phyloP scores from a whole-genome alignment of 495 filamentous ascomycete species.

The Penicillium canariense region DNA sequence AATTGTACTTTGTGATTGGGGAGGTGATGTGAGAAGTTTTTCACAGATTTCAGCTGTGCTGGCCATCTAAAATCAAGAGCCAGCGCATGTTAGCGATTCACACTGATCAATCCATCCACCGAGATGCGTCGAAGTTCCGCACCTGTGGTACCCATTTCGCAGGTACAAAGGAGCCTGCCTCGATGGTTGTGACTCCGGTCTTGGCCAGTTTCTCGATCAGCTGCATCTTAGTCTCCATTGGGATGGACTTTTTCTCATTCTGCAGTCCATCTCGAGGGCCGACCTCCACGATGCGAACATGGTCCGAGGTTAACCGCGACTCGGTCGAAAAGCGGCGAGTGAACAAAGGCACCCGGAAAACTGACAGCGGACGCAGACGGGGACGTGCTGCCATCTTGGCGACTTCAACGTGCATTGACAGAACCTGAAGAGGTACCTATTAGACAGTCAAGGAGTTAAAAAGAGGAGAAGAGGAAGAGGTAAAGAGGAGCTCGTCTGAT shows the following conservation, averaged over 20 bases:
- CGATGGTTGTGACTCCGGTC: constrained; percentile 83
- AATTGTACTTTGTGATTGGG: constrained; percentile 59
- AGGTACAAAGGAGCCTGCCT: constrained; percentile 91
- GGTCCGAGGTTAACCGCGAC: constrained; percentile 50
- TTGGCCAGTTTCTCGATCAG: constrained; percentile 76
- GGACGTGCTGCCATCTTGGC: constrained; percentile 25
- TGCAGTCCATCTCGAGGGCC: constrained; percentile 93
- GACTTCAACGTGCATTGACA: neutral
- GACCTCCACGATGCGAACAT: constrained; percentile 80
- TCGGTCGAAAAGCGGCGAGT: constrained; percentile 42
- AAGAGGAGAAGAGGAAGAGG: neutral
- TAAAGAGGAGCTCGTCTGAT: constrained; percentile 14
- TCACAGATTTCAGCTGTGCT: constrained; percentile 81
- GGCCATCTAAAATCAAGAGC: constrained; percentile 66
- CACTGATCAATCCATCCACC: neutral
- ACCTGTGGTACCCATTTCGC: constrained; percentile 99
- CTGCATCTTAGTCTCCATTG: constrained; percentile 80
- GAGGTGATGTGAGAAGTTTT: constrained; percentile 61
- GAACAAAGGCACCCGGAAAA: constrained; percentile 26
- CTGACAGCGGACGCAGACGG: constrained; percentile 31
- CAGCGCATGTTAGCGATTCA: constrained; percentile 5
- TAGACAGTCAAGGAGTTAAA: neutral
- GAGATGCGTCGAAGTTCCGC: constrained; percentile 16
- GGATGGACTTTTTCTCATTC: constrained; percentile 85
- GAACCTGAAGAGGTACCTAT: neutral